Evolutionary conservation across 2,329 filamentous ascomycete species (phyloP), one percentile per base, ranked within the genome.

Genomic region (Pseudogymnoascus sp.): DNA sequence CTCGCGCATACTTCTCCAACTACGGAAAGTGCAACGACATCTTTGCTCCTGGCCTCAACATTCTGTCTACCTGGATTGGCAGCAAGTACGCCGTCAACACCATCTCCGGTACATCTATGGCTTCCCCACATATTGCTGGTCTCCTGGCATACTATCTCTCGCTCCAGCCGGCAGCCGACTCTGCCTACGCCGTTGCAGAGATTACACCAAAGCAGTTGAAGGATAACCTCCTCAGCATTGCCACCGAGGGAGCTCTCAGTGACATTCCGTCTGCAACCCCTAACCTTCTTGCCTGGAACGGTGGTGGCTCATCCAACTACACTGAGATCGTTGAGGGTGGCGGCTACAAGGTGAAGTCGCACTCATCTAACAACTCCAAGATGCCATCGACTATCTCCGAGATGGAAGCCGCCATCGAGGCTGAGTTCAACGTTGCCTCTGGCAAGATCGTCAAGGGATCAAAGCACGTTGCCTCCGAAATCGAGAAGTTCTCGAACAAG

Each of bases 1-100:
- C 91, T 83, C 93, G 94, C 79, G 94, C 94, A 68, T 99, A 97
- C 86, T 99, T 99, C 87, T 99, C 95, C 86, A 99, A 99, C 90
- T 97, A 88, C 78, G 94, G 94, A 77, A 94, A 93, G 84, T 99
- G 94, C 85, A 96, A 93, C 76, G 94, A 99, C 79, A 96, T 99
- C 83, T 99, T 99, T 73, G 94, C 92, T 66, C 94, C 94, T 65
- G 94, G 94, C 74, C 84, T 97, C 72, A 96, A 92, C 87, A 96
- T 99, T 72, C 85, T 91, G 71, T 99, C 94, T 68, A 97, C 94
- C 76, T 99, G 94, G 94, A 96, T 96, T 72, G 94, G 95, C 75
- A 93, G 89, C 85, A 90, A 94, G 78, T 88, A 93, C 73, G 93
- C 94, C 73, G 86, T 91, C 81, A 99, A 99, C 87, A 97, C 91